Base-by-base conservation (phyloP, 148 eudicot species). In the Agrostemma githago region DNA sequence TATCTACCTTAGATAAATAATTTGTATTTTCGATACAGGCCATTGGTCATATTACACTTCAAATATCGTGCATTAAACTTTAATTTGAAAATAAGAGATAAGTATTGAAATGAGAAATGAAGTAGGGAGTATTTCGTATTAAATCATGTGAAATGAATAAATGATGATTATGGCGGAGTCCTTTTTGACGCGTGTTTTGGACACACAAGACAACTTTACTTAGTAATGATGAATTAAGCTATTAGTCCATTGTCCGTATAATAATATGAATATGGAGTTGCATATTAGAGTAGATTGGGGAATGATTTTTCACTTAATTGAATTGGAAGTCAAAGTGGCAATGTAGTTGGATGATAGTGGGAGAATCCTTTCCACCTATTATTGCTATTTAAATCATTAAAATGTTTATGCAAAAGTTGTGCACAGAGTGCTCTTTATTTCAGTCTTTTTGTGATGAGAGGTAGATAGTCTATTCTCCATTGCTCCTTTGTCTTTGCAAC, bases 281-380 rank as follows among this genome's bases (percentile, higher is more conserved):
- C 9, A 60, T 42, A 71, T 41, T 69, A 62, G 68, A 75, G 41
- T 74, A 68, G 72, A 75, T 75, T 79, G 71, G 20, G 41, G 59
- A 72, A 80, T 80, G 79, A 73, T 80, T 76, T 76, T 53, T 15
- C 66, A 20, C 72, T 78, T 38, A 80, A 85, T 78, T 71, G 15
- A 76, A 26, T 26, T 26, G 34, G 34, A 26, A 76, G 85, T 78
- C 83, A 83, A 72, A 80, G 62, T 76, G 78, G 68, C 59, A 62
- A 62, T 56, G 76, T 80, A 68, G 84, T 80, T 82, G 89, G 80
- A 78, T 66, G 74, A 75, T 60, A 68, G 83, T 81, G 75, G 74
- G 80, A 81, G 83, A 70, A 81, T 77, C 80, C 77, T 77, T 43
- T 62, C 77, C 79, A 62, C 78, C 72, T 70, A 76, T 66, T 74